These are phyloP conservation scores for Porpolomopsis calyptriformis DNA, from an alignment of 768 basidiomycete species.

Conservation along the genomic window DNA sequence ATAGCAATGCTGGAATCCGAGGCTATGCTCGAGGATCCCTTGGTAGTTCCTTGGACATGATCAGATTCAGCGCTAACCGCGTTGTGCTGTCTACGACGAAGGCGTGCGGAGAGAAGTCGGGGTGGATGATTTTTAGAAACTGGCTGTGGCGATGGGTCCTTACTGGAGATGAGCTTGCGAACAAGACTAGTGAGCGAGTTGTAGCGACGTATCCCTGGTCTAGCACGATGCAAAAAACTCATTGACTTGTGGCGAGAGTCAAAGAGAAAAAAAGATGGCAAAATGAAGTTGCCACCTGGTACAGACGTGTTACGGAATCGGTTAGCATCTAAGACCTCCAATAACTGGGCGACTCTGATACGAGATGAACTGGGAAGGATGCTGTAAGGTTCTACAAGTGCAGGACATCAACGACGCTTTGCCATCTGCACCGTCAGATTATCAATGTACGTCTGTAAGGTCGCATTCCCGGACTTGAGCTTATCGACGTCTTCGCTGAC, in stretches of 20 bases:
- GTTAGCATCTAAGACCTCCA: no score
- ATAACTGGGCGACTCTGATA: no score
- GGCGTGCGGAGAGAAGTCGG: slow-evolving; percentile 1
- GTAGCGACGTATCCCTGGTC: no score
- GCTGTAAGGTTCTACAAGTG: neutral
- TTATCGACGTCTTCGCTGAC: slow-evolving; percentile 77
- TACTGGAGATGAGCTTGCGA: no score
- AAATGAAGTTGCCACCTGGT: neutral
- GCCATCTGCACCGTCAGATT: slow-evolving; percentile 84
- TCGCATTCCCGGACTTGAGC: slow-evolving; percentile 67
- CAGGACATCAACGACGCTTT: slow-evolving; percentile 44
- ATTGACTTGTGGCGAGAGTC: no score
- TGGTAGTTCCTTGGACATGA: no score
- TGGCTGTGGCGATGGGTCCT: no score
- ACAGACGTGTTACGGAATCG: neutral
- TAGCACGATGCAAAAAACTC: neutral
- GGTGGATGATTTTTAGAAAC: no score
- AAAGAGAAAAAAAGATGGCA: neutral
- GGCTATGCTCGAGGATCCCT: no score
- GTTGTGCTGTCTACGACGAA: neutral
- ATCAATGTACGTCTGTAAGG: slow-evolving; percentile 82
- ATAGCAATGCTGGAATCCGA: no score
- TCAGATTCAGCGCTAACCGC: neutral
- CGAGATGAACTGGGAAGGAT: no score
- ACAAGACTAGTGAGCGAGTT: no score